These are phyloP conservation scores for Trametes coccinea DNA, from an alignment of 768 basidiomycete species.

Conservation along the genomic window DNA sequence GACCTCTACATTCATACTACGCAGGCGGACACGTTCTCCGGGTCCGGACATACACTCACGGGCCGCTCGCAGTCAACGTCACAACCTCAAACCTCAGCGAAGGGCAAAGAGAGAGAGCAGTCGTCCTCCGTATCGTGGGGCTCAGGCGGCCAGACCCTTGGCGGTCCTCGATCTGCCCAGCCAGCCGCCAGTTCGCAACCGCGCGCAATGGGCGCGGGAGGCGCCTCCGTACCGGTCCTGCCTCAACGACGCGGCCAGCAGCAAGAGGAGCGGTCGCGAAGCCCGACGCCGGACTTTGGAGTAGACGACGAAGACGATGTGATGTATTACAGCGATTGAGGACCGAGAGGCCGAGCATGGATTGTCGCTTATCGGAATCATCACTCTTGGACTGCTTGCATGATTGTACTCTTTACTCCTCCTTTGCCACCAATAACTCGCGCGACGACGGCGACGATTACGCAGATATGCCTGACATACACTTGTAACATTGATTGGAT, in stretches of 20 bases:
- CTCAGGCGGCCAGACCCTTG: constrained; percentile 50
- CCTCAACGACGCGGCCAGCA: constrained; percentile 41
- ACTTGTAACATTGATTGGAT: constrained; percentile 12
- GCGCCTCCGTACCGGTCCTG: constrained; percentile 49
- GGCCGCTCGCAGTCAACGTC: constrained; percentile 41
- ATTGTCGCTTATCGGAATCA: background rate
- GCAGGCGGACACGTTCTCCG: constrained; percentile 53
- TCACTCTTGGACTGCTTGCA: constrained; percentile 10
- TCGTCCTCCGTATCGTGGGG: constrained; percentile 32
- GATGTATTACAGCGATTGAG: constrained; percentile 73
- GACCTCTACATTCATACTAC: background rate
- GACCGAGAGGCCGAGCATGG: constrained; percentile 31
- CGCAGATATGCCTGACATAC: background rate
- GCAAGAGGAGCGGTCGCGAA: constrained; percentile 47
- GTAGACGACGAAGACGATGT: constrained; percentile 81
- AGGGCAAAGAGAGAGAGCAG: constrained; percentile 53
- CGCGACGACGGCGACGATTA: background rate
- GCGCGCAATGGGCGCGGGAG: constrained; percentile 54
- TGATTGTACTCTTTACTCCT: background rate
- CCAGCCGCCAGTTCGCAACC: constrained; percentile 24
- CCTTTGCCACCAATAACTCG: background rate
- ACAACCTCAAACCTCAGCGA: constrained; percentile 39
- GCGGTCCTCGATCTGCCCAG: constrained; percentile 39
- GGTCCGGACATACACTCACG: constrained; percentile 67
- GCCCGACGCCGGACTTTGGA: constrained; percentile 79